These are phyloP conservation scores for Phytophthora palmivora DNA, from an alignment of 352 stramenopile species.

Conservation along the genomic window DNA sequence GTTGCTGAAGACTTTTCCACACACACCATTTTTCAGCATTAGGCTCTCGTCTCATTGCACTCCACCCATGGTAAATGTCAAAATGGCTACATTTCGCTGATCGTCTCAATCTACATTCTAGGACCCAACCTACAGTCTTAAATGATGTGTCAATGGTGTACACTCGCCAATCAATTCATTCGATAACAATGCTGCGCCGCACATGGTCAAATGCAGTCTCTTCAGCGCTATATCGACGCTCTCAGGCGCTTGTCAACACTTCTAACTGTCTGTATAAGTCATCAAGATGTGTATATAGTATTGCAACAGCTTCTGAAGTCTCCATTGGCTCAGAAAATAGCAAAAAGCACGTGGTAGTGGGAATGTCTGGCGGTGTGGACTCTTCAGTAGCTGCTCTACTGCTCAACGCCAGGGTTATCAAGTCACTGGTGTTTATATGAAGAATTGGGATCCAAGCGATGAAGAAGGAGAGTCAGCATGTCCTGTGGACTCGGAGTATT, in stretches of 20 bases:
- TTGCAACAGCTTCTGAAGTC: background rate
- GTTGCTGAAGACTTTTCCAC: slow-evolving; percentile 68
- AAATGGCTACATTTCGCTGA: slow-evolving; percentile 30
- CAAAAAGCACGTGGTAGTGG: slow-evolving; percentile 92
- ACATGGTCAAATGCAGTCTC: slow-evolving; percentile 7
- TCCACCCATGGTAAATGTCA: slow-evolving; percentile 68
- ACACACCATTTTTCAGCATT: slow-evolving; percentile 74
- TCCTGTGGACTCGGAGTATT: slow-evolving; percentile 91
- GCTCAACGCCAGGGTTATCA: slow-evolving; percentile 91
- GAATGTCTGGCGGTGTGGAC: slow-evolving; percentile 99
- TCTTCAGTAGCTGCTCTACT: slow-evolving; percentile 96
- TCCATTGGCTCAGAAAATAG: slow-evolving; percentile 23
- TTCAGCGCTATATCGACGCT: slow-evolving; percentile 17
- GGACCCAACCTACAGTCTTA: slow-evolving; percentile 11
- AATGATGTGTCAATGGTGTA: slow-evolving; percentile 25
- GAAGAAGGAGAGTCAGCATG: slow-evolving; percentile 89
- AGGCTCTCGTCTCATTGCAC: slow-evolving; percentile 67
- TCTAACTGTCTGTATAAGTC: background rate
- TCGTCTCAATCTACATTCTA: slow-evolving; percentile 4
- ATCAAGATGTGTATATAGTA: slow-evolving; percentile 13
- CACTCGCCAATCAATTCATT: slow-evolving; percentile 20
- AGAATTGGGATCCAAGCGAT: slow-evolving; percentile 98
- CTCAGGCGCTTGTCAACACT: slow-evolving; percentile 1
- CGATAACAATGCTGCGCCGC: slow-evolving; percentile 31
- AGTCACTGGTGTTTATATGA: slow-evolving; percentile 98